These are phyloP conservation scores for Xylariaceae sp. DNA, from an alignment of 2,329 filamentous ascomycete genomes.

Conservation along the genomic window DNA sequence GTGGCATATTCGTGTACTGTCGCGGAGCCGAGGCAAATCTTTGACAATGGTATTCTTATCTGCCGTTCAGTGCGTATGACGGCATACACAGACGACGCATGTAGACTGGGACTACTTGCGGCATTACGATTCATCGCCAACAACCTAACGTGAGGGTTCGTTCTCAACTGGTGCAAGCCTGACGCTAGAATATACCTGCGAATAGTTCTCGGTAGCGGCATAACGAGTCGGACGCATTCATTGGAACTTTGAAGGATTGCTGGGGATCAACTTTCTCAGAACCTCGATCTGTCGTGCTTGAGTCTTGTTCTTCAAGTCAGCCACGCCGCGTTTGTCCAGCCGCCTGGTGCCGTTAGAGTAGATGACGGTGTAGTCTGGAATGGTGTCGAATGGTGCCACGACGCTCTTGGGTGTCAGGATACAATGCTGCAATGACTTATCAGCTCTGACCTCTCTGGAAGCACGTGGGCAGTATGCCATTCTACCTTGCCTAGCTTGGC, in stretches of 20 bases:
- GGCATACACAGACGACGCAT: too few relatives aligned
- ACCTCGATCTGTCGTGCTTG: conserved; percentile 68
- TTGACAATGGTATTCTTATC: too few relatives aligned
- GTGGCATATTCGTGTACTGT: too few relatives aligned
- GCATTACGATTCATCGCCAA: too few relatives aligned
- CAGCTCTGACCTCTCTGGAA: background rate
- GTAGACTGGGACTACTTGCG: too few relatives aligned
- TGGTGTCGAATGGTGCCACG: conserved; percentile 53
- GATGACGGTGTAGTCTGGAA: conserved; percentile 68
- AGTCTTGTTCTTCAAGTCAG: conserved; percentile 61
- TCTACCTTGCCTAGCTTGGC: conserved; percentile 62
- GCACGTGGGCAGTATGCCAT: background rate
- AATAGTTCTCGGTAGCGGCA: too few relatives aligned
- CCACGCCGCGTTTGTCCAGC: conserved; percentile 57
- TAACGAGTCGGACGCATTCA: conserved; percentile 21
- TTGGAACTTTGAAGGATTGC: conserved; percentile 54
- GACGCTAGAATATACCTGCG: too few relatives aligned
- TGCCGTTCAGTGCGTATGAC: too few relatives aligned
- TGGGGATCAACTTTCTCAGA: conserved; percentile 64
- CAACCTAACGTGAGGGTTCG: too few relatives aligned
- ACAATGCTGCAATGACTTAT: conserved; percentile 52
- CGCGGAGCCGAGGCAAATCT: too few relatives aligned
- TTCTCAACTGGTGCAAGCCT: too few relatives aligned
- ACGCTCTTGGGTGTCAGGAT: conserved; percentile 65
- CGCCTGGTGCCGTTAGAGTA: conserved; percentile 62